A percentile compares a stretch with the other conserved stretches of the same genome.
phyloP scores from a whole-genome alignment of 2,329 filamentous ascomycete genomes.

The Neurospora sp. region DNA sequence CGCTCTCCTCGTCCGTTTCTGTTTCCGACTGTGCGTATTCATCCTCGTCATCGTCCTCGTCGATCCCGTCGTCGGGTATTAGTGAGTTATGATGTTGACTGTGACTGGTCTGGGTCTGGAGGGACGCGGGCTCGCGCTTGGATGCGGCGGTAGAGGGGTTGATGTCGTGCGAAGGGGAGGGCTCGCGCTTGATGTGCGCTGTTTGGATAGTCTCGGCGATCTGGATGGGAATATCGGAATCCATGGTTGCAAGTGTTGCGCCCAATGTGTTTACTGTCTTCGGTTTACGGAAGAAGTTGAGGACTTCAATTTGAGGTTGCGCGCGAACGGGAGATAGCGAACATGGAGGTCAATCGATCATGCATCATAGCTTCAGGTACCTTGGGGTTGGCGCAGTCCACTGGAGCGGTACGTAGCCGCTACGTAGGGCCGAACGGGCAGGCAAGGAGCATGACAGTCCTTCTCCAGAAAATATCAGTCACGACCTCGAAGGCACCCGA shows the following conservation, averaged over 20 bases:
- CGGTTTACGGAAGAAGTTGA: background rate
- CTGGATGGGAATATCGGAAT: constrained; percentile 49
- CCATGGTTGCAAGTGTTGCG: constrained; percentile 30
- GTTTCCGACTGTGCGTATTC: background rate
- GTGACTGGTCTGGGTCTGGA: constrained; percentile 24
- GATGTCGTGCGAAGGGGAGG: constrained; percentile 63
- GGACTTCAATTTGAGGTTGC: background rate
- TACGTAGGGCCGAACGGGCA: background rate
- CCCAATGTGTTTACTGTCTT: background rate
- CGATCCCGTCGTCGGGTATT: constrained; percentile 49
- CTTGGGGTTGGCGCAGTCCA: background rate
- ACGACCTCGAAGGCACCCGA: background rate
- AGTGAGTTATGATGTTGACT: constrained; percentile 33
- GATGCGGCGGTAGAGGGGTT: constrained; percentile 72
- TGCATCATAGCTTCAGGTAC: background rate
- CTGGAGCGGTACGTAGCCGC: background rate
- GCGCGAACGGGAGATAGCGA: background rate
- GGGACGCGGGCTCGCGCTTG: constrained; percentile 47
- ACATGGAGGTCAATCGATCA: background rate
- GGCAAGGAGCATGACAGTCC: background rate
- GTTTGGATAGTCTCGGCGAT: constrained; percentile 73
- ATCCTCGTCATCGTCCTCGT: constrained; percentile 27
- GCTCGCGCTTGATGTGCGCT: constrained; percentile 63
- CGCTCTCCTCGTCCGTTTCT: constrained; percentile 28
- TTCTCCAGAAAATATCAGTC: background rate